Conservation (phyloP, 176 grass and related monocot species). For the Canna indica region DNA sequence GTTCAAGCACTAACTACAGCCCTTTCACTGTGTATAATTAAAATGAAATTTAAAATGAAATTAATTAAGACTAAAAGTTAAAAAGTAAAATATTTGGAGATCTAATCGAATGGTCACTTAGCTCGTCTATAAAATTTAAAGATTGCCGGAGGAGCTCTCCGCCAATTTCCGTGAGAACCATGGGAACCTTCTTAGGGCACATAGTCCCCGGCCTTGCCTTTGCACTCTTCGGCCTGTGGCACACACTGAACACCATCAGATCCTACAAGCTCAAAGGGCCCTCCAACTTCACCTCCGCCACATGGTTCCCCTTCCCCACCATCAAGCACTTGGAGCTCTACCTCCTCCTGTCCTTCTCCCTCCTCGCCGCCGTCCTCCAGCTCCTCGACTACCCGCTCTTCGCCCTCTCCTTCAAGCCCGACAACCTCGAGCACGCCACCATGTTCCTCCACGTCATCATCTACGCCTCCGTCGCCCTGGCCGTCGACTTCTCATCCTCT, state of each 20-base stretch:
- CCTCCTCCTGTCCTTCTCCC: slow-evolving; percentile 64
- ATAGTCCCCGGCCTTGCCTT: slow-evolving; percentile 59
- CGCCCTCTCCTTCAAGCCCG: slow-evolving; percentile 21
- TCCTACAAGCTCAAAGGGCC: slow-evolving; percentile 52
- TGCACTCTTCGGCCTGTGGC: slow-evolving; percentile 71
- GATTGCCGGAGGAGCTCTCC: not conserved
- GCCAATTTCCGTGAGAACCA: not conserved
- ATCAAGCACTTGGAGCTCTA: slow-evolving; percentile 63
- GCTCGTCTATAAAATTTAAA: not conserved
- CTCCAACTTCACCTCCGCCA: slow-evolving; percentile 48
- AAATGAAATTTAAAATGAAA: too few relatives aligned
- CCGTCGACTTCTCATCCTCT: slow-evolving; percentile 27
- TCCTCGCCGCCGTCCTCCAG: slow-evolving; percentile 42
- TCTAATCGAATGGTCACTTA: too few relatives aligned
- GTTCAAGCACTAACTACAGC: too few relatives aligned
- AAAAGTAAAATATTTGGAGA: too few relatives aligned
- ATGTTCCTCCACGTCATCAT: slow-evolving; percentile 80
- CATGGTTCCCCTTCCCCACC: slow-evolving; percentile 53
- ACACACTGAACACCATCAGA: slow-evolving; percentile 49
- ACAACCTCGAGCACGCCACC: slow-evolving; percentile 76
- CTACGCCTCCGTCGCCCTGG: slow-evolving; percentile 47
- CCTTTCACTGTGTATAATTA: too few relatives aligned
- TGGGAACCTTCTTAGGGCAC: slow-evolving; percentile 73
- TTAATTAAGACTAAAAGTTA: too few relatives aligned
- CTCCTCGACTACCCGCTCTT: slow-evolving; percentile 44